Conservation (phyloP, 2,329 filamentous ascomycete species). For the Fusarium foetens region DNA sequence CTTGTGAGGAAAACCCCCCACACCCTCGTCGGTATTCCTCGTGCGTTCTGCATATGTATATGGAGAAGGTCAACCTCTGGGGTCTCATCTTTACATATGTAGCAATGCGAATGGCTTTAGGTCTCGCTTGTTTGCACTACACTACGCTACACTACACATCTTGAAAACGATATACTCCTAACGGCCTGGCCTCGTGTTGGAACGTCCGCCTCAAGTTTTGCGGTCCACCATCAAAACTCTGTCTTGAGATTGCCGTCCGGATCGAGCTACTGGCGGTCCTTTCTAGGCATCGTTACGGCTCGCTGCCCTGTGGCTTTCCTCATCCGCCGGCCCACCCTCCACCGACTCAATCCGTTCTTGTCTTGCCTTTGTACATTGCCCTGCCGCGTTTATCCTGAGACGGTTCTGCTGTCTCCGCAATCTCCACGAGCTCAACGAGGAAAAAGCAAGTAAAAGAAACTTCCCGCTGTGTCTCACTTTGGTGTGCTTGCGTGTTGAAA, state of each 20-base stretch:
- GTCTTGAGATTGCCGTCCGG: conserved; percentile 30
- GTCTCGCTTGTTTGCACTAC: conserved; percentile 34
- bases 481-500: conserved; percentile 35
- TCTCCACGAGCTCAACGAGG: conserved; percentile 39
- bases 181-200: conserved; percentile 43
- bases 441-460: conserved; percentile 41
- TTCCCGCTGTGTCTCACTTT: conserved; percentile 42
- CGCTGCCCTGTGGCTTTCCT: conserved; percentile 33
- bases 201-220: conserved; percentile 34
- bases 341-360: conserved; percentile 32
- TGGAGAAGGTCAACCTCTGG: conserved; percentile 38
- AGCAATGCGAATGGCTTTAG: conserved; percentile 39
- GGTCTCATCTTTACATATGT: conserved; percentile 44
- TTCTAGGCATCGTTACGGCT: conserved; percentile 28
- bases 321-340: conserved; percentile 33
- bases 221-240: conserved; percentile 36
- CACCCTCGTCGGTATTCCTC: conserved; percentile 44
- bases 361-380: conserved; percentile 29
- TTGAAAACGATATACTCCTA: conserved; percentile 38
- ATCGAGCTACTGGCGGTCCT: conserved; percentile 37
- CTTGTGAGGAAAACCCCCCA: conserved; percentile 24
- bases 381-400: conserved; percentile 33
- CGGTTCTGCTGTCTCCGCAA: conserved; percentile 35
- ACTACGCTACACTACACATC: conserved; percentile 23
- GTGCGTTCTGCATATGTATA: conserved; percentile 42